These are phyloP conservation scores for Leishmania tarentolae DNA, from an alignment of 208 protist species.

Conservation along the genomic window DNA sequence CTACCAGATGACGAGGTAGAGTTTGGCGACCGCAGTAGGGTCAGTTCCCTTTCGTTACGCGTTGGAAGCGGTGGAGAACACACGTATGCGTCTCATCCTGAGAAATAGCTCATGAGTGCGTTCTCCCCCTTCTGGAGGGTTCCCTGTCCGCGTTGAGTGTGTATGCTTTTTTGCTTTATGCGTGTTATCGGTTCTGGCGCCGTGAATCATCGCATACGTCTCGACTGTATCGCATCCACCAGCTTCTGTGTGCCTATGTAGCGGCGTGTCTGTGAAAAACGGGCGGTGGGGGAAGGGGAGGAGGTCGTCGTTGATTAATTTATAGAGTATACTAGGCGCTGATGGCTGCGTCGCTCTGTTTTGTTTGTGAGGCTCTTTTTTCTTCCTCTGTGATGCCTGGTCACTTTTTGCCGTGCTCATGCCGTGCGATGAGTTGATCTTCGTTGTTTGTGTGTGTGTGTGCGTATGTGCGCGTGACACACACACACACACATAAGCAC, in stretches of 20 bases:
- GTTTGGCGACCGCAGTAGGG: background rate
- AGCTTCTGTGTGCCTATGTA: background rate
- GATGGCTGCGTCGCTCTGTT: background rate
- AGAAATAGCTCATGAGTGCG: background rate
- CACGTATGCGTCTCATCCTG: background rate
- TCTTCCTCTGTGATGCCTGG: background rate
- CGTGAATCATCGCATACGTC: background rate
- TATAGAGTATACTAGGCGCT: slow-evolving; percentile 15
- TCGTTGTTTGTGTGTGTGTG: background rate
- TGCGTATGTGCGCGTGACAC: too few relatives aligned
- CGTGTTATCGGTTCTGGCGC: background rate
- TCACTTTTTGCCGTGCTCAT: background rate
- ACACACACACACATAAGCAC: background rate
- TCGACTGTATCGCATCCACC: background rate
- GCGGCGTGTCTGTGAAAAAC: background rate
- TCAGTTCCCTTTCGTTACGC: background rate
- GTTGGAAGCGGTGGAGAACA: background rate
- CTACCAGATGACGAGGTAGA: background rate
- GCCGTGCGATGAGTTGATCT: background rate
- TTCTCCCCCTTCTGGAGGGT: background rate
- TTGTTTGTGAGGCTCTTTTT: background rate
- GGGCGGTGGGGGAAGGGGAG: background rate
- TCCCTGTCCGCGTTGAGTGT: background rate
- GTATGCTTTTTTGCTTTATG: background rate
- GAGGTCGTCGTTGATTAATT: background rate